Evolutionary conservation across 1,284 basidiomycete species (phyloP), one percentile per base, ranked within the genome.

Genomic region (Mycena sp.): DNA sequence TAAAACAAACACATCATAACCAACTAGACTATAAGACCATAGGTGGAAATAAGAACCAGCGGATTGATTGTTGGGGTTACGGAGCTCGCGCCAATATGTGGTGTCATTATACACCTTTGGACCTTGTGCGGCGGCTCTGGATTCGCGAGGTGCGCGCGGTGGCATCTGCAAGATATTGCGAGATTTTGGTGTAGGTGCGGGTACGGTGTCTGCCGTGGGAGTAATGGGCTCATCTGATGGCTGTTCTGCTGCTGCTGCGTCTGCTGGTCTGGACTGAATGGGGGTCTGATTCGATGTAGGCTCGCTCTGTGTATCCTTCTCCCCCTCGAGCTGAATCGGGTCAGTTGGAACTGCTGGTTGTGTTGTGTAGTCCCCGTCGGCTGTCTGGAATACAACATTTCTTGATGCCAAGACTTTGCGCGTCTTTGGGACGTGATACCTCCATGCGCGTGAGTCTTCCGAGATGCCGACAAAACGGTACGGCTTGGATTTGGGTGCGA

Each of bases 351-450:
- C 19, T 9, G 43, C 43, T 38, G 53, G 53, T 40, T 38, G 58
- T 3, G 44, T 37, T 14, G 6, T 38, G 21, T 48, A 57, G 23
- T 57, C 43, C 3, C 54, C 32, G 19, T 53, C 29, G 6, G 32
- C 14, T 14, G 25, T 29, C 35, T 54, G 35, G 32, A 70, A 71
- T 1, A 63, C 63, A 23, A 71, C 49, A 54, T 71, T 70, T 3
- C 50, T 44, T 11, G 68, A 70, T 1, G 60, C 64, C 17, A 49
- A 52, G 23, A 71, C 54, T 32, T 57, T 54, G 21, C 53, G 32
- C 2, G 68, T 51, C 23, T 57, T 45, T 11, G 61, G 55, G 21
- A 51, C 65, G 6, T n/a, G n/a, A n/a, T n/a, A n/a, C n/a, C n/a
- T n/a, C n/a, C n/a, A n/a, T n/a, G n/a, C n/a, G n/a, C n/a, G n/a